Conservation (phyloP, 106 monocot genomes). For the Dioscorea dumetorum region DNA sequence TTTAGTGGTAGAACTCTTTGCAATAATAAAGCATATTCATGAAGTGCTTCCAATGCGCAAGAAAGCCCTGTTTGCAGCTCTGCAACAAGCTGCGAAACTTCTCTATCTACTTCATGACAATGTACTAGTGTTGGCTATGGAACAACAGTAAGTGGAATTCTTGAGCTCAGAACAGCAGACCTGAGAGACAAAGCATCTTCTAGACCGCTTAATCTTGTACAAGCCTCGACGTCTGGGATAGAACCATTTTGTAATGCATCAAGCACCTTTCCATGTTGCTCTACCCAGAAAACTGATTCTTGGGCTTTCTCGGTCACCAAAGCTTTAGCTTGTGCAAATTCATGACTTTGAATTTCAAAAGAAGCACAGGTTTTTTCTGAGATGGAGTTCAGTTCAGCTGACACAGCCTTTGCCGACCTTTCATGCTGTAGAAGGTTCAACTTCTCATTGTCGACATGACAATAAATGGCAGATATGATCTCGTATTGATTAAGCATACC, state of each 20-base stretch:
- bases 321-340: conserved; percentile 77
- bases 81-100: conserved; percentile 47
- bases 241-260: conserved; percentile 67
- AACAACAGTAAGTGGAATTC: conserved; percentile 89
- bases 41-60: conserved; percentile 56
- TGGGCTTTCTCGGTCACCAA: conserved; percentile 59
- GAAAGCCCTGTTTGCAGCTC: conserved; percentile 71
- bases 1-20: conserved; percentile 75
- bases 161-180: conserved; percentile 64
- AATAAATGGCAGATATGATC: conserved; percentile 46
- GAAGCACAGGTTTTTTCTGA: conserved; percentile 56
- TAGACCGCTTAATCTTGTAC: conserved; percentile 31
- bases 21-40: conserved; percentile 67
- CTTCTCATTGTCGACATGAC: conserved; percentile 83
- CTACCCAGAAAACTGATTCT: conserved; percentile 69
- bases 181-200: conserved; percentile 73
- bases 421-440: conserved; percentile 71
- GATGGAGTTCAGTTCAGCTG: conserved; percentile 65
- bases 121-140: conserved; percentile 90
- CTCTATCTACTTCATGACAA: conserved; percentile 81
- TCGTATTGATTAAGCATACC: conserved; percentile 74
- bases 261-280: conserved; percentile 72
- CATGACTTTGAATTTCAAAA: conserved; percentile 77
- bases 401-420: conserved; percentile 63
- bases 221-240: conserved; percentile 37